Conservation (phyloP, 2,329 filamentous ascomycete species). For the Botrytis hyacinthi region DNA sequence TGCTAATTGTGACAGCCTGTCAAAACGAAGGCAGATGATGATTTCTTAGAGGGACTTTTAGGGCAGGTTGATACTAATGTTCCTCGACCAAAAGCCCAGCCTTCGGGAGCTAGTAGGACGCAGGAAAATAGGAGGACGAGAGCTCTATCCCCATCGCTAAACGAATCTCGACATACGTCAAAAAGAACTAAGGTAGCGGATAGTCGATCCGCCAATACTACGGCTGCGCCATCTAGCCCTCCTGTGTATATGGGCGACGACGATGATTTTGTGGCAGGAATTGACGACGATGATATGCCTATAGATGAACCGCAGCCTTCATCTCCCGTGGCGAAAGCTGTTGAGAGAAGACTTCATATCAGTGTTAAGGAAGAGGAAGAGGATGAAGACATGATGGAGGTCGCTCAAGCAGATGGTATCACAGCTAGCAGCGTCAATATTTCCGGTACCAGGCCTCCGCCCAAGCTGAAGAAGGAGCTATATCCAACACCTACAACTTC, state of each 20-base stretch:
- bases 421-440: conserved; percentile 77
- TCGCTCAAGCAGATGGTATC: conserved; percentile 72
- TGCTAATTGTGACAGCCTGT: conserved; percentile 51
- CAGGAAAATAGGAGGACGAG: conserved; percentile 76
- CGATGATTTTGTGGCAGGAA: conserved; percentile 53
- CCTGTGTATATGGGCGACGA: conserved; percentile 52
- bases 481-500: conserved; percentile 73
- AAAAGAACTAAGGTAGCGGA: conserved; percentile 59
- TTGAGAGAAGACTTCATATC: conserved; percentile 64
- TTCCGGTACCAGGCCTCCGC: conserved; percentile 72
- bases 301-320: conserved; percentile 87
- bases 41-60: conserved; percentile 80
- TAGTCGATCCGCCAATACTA: conserved; percentile 37
- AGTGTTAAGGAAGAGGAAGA: conserved; percentile 67
- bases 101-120: conserved; percentile 66
- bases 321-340: conserved; percentile 78
- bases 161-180: conserved; percentile 47
- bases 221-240: conserved; percentile 45
- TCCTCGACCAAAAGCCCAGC: conserved; percentile 58
- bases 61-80: conserved; percentile 83
- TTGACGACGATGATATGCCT: conserved; percentile 67
- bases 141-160: conserved; percentile 71
- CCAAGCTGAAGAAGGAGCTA: conserved; percentile 68
- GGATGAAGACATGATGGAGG: conserved; percentile 82
- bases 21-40: conserved; percentile 82